Evolutionary conservation across 176 grass and related monocot genomes (phyloP).

Genomic region (Tuctoria greenei): DNA sequence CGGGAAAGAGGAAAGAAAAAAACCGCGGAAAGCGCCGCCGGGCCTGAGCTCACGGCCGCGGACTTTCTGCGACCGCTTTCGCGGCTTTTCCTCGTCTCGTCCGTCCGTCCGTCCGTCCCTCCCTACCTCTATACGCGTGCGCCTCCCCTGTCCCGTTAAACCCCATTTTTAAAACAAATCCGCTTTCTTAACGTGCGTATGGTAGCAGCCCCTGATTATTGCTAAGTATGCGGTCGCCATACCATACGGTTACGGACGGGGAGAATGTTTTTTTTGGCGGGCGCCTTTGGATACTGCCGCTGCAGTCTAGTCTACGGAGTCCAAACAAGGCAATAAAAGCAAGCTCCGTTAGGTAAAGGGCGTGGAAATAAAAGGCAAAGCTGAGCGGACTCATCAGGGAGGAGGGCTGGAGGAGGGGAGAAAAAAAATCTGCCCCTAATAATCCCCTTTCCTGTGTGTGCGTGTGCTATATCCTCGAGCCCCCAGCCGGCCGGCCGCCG

Average conservation of each 20-base stretch:
- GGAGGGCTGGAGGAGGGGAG: background rate
- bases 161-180: background rate
- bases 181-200: background rate
- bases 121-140: background rate
- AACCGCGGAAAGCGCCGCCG: background rate
- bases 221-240: conserved; percentile 15
- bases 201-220: background rate
- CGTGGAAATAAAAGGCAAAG: background rate
- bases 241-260: too few relatives aligned
- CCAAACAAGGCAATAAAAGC: background rate
- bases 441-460: conserved; percentile 16
- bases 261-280: background rate
- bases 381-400: too few relatives aligned
- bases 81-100: background rate
- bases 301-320: background rate
- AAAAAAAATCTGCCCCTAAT: conserved; percentile 36
- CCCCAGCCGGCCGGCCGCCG: background rate
- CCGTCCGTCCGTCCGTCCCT: background rate
- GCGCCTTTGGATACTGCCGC: conserved; percentile 2
- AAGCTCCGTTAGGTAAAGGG: background rate
- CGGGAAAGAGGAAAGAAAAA: background rate
- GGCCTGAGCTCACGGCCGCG: conserved; percentile 2
- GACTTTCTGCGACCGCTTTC: background rate
- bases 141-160: background rate
- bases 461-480: conserved; percentile 51